phyloP scores from a whole-genome alignment of 2,329 filamentous ascomycete species.

The Gaeumannomyces tritici region DNA sequence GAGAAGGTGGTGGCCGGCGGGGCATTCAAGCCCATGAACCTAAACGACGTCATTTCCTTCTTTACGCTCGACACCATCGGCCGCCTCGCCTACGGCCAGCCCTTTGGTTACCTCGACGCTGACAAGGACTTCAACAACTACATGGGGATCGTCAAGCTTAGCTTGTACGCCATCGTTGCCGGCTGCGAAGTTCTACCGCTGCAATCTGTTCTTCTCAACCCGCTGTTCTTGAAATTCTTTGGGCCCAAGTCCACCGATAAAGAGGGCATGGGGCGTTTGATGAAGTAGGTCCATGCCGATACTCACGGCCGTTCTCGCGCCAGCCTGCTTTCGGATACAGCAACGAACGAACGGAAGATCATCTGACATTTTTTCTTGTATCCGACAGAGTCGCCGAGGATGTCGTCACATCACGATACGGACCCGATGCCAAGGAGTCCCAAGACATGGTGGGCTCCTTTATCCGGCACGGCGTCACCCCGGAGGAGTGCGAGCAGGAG shows the following conservation, averaged over 20 bases:
- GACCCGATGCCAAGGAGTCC: constrained; percentile 26
- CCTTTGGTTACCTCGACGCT: constrained; percentile 31
- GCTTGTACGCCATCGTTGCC: constrained; percentile 27
- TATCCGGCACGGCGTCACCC: constrained; percentile 18
- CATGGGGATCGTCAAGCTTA: constrained; percentile 25
- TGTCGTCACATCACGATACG: constrained; percentile 31
- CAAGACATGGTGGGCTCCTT: constrained; percentile 37
- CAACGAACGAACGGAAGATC: neutral
- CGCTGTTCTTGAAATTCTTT: constrained; percentile 22
- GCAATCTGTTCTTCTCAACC: constrained; percentile 10
- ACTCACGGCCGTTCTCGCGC: too few species aligned
- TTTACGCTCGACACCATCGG: constrained; percentile 42
- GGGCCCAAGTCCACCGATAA: constrained; percentile 18
- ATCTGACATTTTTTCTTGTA: too few species aligned
- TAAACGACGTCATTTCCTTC: constrained; percentile 33
- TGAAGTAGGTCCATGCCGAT: constrained; percentile 1
- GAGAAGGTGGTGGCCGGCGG: neutral
- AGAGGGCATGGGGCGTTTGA: constrained; percentile 15
- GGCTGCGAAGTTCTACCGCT: constrained; percentile 27
- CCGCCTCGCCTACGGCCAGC: constrained; percentile 33
- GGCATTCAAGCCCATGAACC: constrained; percentile 24
- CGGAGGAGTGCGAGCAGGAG: constrained; percentile 19
- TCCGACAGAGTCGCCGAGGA: constrained; percentile 24
- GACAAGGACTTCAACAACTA: constrained; percentile 33
- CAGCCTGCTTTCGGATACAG: too few species aligned